Base-by-base conservation (phyloP, 2,329 filamentous ascomycete genomes). In the Hymenoscyphus scutula region DNA sequence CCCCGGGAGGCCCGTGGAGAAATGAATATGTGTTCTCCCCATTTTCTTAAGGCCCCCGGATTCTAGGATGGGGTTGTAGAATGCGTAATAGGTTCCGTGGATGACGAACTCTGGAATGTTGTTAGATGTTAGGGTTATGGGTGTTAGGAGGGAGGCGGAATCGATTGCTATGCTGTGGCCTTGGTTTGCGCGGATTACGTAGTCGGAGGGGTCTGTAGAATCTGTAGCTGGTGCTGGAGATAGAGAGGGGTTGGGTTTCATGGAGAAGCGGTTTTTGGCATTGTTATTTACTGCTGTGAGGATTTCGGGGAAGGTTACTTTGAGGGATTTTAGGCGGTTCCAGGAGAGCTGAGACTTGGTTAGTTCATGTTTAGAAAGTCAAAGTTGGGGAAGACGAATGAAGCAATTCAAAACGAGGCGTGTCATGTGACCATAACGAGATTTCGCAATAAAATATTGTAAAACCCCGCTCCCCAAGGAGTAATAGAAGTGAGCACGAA, bases 121-220 rank as follows among this genome's bases (percentile, higher is more conserved):
- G 27, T 72, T 82, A 6, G 74, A 77, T 37, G 82, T 82, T 0
- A 85, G 73, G 1, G 85, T 87, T 62, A 97, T 80, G 6, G 88
- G 87, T 23, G 81, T 82, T 2, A 97, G 84, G 1, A 96, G 82
- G 0, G 83, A 83, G 55, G 88, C 85, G n/a, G 86, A 86, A 30
- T 91, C 88, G 6, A 87, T 78, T 72, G 87, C 86, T 73, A 99
- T 90, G 70, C 86, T 92, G 79, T 98, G 95, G 60, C 95, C 95
- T 78, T 98, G 95, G 73, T 96, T 97, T 30, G 95, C 95, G 71
- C 95, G 92, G 77, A 99, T 97, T 34, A 96, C 82, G 79, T 88
- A 97, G 75, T 89, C 82, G 0, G 81, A 75, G 0, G 91, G 82
- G 57, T 89, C 79, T 32, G 75, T 74, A 4, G 72, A 73, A 0